Evolutionary conservation across 225 moss, liverwort and hornwort genomes (phyloP).

Genomic region (Bryum argenteum): DNA sequence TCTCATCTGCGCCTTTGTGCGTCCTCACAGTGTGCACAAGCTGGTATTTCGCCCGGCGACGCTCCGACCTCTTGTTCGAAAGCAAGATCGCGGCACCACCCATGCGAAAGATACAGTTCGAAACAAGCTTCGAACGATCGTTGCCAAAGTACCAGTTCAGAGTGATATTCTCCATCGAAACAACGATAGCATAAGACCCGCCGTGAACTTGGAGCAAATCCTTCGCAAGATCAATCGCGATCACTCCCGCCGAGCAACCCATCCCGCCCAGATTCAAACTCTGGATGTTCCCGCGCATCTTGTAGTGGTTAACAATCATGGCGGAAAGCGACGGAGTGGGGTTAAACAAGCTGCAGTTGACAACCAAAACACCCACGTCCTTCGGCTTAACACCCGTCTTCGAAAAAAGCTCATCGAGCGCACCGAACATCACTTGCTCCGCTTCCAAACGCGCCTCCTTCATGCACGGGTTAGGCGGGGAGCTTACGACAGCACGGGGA

Average conservation of each 20-base stretch:
- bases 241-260: slow-evolving; percentile 62
- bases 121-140: slow-evolving; percentile 59
- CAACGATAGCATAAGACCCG: slow-evolving; percentile 47
- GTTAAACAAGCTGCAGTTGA: slow-evolving; percentile 65
- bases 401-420: slow-evolving; percentile 54
- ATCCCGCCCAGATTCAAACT: slow-evolving; percentile 59
- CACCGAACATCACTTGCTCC: slow-evolving; percentile 62
- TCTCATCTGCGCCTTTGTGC: slow-evolving; percentile 62
- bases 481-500: slow-evolving; percentile 49
- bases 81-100: slow-evolving; percentile 55
- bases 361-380: slow-evolving; percentile 48
- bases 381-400: slow-evolving; percentile 61
- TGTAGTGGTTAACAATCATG: slow-evolving; percentile 65
- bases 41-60: slow-evolving; percentile 51
- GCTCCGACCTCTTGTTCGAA: slow-evolving; percentile 46
- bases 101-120: slow-evolving; percentile 62
- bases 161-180: slow-evolving; percentile 63
- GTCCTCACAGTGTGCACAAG: slow-evolving; percentile 62
- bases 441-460: slow-evolving; percentile 56
- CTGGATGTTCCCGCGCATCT: slow-evolving; percentile 63
- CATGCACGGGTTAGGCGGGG: slow-evolving; percentile 63
- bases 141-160: slow-evolving; percentile 67
- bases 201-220: slow-evolving; percentile 59
- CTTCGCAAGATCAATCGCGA: slow-evolving; percentile 55
- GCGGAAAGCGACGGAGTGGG: slow-evolving; percentile 60